phyloP scores from a whole-genome alignment of 1,139 yeast species.

The Pichia sp. region DNA sequence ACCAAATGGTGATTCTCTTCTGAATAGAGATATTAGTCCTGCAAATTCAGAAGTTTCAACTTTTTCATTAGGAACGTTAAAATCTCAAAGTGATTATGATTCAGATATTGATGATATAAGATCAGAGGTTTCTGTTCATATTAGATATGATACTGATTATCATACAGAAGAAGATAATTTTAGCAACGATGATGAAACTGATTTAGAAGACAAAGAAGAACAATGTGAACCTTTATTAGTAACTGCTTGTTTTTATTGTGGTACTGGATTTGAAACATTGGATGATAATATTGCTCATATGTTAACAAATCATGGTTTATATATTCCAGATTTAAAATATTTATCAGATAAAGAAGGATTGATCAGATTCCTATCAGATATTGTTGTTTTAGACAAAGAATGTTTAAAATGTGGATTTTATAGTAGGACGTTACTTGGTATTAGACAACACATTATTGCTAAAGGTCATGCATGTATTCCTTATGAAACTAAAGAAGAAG shows the following conservation, averaged over 20 bases:
- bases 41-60: constrained; percentile 50
- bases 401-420: constrained; percentile 50
- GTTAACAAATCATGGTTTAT: constrained; percentile 44
- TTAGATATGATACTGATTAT: constrained; percentile 20
- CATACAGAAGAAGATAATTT: constrained; percentile 20
- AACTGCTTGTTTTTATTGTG: constrained; percentile 41
- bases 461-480: constrained; percentile 55
- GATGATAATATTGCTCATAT: constrained; percentile 45
- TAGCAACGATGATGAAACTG: constrained; percentile 20
- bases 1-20: too few relatives aligned
- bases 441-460: constrained; percentile 45
- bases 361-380: constrained; percentile 39
- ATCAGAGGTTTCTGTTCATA: constrained; percentile 17
- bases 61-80: constrained; percentile 60
- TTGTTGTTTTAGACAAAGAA: constrained; percentile 39
- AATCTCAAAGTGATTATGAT: constrained; percentile 18
- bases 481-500: constrained; percentile 44
- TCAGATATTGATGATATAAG: constrained; percentile 25
- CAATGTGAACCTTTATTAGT: constrained; percentile 31
- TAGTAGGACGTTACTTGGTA: constrained; percentile 43
- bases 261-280: constrained; percentile 33
- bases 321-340: constrained; percentile 43
- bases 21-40: constrained; percentile 48
- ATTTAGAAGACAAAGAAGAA: constrained; percentile 20
- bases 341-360: constrained; percentile 41